Conservation (phyloP, 2,329 filamentous ascomycete species). For the Trichoderma guizhouense region DNA sequence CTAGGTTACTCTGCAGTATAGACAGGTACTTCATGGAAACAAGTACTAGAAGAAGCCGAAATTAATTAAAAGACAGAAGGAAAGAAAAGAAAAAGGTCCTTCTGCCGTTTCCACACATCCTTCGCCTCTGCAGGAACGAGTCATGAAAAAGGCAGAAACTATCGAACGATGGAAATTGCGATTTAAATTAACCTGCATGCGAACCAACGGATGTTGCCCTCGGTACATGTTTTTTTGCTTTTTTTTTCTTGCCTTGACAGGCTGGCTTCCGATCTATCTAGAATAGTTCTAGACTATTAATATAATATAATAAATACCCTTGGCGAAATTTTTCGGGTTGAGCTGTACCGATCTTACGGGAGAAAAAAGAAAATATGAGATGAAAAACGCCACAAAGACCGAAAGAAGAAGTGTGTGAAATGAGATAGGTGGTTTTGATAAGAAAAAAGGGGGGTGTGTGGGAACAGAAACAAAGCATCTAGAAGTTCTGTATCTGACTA, state of each 20-base stretch:
- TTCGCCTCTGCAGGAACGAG: constrained; percentile 5
- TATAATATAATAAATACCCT: neutral
- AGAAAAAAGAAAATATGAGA: neutral
- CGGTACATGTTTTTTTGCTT: neutral
- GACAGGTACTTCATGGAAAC: neutral
- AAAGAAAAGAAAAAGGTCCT: neutral
- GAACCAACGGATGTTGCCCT: neutral
- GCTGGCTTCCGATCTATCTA: neutral
- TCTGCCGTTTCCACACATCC: neutral
- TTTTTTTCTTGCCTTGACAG: neutral
- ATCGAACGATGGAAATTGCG: neutral
- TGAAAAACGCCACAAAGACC: neutral
- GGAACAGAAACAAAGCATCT: neutral
- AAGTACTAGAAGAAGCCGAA: neutral
- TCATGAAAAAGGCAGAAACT: neutral
- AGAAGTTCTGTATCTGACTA: neutral
- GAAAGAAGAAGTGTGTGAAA: neutral
- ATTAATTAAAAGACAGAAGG: neutral
- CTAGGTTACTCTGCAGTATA: neutral
- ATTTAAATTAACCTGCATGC: neutral
- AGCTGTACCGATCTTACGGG: neutral
- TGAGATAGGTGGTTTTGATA: neutral
- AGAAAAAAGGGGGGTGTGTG: neutral
- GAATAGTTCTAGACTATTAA: neutral
- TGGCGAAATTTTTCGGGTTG: neutral